These are phyloP conservation scores for Yarrowia osloensis DNA, from an alignment of 805 yeast genomes.

Conservation along the genomic window DNA sequence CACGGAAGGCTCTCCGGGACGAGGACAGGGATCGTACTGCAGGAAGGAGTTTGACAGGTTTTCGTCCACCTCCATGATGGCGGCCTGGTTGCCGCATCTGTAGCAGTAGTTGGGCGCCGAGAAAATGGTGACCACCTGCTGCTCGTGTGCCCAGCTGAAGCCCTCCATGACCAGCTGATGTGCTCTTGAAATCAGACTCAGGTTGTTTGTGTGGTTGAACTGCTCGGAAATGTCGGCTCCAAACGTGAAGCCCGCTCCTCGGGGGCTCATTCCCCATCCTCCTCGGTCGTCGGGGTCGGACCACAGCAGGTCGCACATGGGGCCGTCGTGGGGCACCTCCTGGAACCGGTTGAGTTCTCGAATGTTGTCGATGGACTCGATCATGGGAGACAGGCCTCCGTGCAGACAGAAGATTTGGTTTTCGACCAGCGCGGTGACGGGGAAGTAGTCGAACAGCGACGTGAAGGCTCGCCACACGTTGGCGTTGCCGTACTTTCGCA, in stretches of 20 bases:
- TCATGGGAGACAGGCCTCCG: constrained; percentile 97
- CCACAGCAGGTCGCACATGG: constrained; percentile 96
- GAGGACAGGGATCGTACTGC: constrained; percentile 93
- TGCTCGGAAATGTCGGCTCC: constrained; percentile 96
- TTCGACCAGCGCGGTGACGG: constrained; percentile 92
- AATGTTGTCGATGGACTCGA: constrained; percentile 92
- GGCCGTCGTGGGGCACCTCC: constrained; percentile 98
- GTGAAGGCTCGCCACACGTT: constrained; percentile 93
- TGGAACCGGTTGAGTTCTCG: constrained; percentile 90
- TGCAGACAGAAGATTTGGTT: constrained; percentile 91
- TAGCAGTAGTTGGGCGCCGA: constrained; percentile 96
- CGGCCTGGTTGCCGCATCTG: constrained; percentile 97
- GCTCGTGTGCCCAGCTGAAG: constrained; percentile 92
- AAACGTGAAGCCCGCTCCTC: constrained; percentile 99
- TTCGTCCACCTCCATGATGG: constrained; percentile 97
- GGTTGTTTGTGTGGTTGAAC: constrained; percentile 89
- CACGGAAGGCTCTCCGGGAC: constrained; percentile 98
- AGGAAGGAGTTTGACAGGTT: constrained; percentile 78
- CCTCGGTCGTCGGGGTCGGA: constrained; percentile 97
- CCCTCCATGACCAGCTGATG: constrained; percentile 99
- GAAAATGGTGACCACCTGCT: constrained; percentile 89
- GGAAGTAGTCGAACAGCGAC: constrained; percentile 91
- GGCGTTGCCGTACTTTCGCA: constrained; percentile 90
- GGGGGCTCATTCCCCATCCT: constrained; percentile 97
- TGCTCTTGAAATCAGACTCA: constrained; percentile 87